phyloP scores from a whole-genome alignment of 73 alveolate species.

The Loxodes magnus region DNA sequence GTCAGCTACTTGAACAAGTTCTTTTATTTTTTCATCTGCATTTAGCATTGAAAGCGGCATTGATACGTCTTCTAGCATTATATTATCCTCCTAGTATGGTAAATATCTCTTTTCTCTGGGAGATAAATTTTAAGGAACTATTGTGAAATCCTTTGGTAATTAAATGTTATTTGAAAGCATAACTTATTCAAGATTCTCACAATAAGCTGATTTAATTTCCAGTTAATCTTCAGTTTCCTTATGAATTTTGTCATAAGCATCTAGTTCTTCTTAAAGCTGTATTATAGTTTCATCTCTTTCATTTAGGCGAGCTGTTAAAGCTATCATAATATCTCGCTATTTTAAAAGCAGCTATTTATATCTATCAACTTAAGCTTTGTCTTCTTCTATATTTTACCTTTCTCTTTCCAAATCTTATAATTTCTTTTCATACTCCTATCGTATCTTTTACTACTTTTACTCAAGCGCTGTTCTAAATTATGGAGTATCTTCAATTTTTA shows the following conservation, averaged over 20 bases:
- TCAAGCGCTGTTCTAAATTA: slow-evolving; percentile 81
- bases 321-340: slow-evolving; percentile 98
- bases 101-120: slow-evolving; percentile 3
- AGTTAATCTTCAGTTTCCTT: slow-evolving; percentile 53
- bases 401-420: slow-evolving; percentile 74
- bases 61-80: slow-evolving; percentile 17
- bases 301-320: slow-evolving; percentile 92
- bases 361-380: slow-evolving; percentile 90
- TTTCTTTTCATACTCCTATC: slow-evolving; percentile 77
- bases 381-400: slow-evolving; percentile 60
- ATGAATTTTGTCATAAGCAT: slow-evolving; percentile 70
- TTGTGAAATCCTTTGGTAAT: slow-evolving; percentile 26
- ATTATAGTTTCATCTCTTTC: slow-evolving; percentile 97
- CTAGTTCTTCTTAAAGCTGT: slow-evolving; percentile 81
- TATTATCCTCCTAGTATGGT: slow-evolving; percentile 6
- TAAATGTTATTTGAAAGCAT: slow-evolving; percentile 14
- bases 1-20: slow-evolving; percentile 20
- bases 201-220: slow-evolving; percentile 31
- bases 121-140: slow-evolving; percentile 9
- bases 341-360: slow-evolving; percentile 92
- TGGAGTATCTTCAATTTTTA: slow-evolving; percentile 78
- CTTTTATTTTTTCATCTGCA: slow-evolving; percentile 22
- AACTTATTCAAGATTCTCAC: slow-evolving; percentile 31
- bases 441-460: slow-evolving; percentile 59
- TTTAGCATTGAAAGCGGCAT: slow-evolving; percentile 20